Conservation (phyloP, 176 grass and related monocot species). For the Alloteropsis semialata region DNA sequence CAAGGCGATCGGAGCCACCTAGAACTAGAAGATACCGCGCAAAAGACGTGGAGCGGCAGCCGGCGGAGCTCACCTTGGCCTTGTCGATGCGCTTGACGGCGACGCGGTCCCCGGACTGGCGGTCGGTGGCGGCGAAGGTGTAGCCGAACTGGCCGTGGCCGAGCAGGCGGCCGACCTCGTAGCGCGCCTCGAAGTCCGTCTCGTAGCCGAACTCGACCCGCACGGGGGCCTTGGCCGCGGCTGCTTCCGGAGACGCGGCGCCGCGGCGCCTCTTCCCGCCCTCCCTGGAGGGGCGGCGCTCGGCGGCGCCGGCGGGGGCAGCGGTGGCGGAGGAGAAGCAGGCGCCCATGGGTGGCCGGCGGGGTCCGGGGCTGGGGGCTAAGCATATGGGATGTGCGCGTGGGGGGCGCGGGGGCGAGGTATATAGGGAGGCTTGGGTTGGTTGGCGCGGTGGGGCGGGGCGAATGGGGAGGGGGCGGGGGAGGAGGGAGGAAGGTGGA, state of each 20-base stretch:
- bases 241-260: not conserved
- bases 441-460: conserved; percentile 11
- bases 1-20: not conserved
- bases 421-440: conserved; percentile 34
- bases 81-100: conserved; percentile 99
- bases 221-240: not conserved
- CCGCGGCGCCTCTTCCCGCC: not conserved
- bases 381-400: conserved; percentile 37
- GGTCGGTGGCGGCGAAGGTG: conserved; percentile 87
- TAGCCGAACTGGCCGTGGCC: conserved; percentile 98
- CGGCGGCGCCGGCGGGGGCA: not conserved
- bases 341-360: conserved; percentile 42
- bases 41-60: not conserved
- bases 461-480: not conserved
- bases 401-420: not conserved
- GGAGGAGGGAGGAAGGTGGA: conserved; percentile 38
- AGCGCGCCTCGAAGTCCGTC: conserved; percentile 69
- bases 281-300: not conserved
- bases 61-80: conserved; percentile 54
- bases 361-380: conserved; percentile 22
- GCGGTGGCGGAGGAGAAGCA: conserved; percentile 47
- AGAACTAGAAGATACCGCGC: no score
- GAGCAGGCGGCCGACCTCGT: conserved; percentile 82
- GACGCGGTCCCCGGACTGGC: conserved; percentile 58
- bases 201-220: conserved; percentile 75